Percentiles rank a stretch among this genome's conserved stretches.
Conservation (phyloP, 2,329 filamentous ascomycete species). For the Cladosporium velox region DNA sequence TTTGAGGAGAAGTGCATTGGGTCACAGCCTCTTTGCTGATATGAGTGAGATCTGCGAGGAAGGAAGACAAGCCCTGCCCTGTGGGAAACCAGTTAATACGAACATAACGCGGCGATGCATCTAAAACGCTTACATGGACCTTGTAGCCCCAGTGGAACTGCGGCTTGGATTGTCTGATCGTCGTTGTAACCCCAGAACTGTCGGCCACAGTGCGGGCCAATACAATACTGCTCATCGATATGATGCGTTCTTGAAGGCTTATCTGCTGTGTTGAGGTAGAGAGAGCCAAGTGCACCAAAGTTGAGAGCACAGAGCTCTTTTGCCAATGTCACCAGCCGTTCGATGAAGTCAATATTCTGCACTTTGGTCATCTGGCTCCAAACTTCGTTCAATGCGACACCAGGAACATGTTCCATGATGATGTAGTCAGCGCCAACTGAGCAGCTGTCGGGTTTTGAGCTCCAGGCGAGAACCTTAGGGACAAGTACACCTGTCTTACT, state of each 20-base stretch:
- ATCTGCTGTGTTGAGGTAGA: neutral
- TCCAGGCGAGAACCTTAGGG: constrained; percentile 29
- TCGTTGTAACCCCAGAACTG: neutral
- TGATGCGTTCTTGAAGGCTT: neutral
- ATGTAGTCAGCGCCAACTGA: constrained; percentile 33
- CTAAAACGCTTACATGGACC: neutral
- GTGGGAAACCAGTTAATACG: neutral
- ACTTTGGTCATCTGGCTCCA: constrained; percentile 29
- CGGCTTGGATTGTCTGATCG: neutral
- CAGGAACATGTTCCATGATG: constrained; percentile 31
- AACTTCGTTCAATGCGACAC: constrained; percentile 35
- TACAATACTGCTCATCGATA: neutral
- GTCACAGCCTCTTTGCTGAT: neutral
- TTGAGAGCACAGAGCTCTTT: neutral
- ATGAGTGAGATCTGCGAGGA: neutral
- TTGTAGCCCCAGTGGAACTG: neutral
- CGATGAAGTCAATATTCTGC: constrained; percentile 31
- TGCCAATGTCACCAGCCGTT: neutral
- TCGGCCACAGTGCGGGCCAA: neutral
- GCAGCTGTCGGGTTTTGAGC: constrained; percentile 12
- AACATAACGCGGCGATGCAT: too few species aligned
- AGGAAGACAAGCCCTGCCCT: neutral
- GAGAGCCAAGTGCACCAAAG: neutral
- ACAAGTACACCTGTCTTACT: constrained; percentile 25
- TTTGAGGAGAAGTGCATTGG: neutral